Percentiles rank a stretch among this genome's conserved stretches.
These are phyloP conservation scores for Penicillium janthinellum DNA, from an alignment of 2,329 filamentous ascomycete species.

Conservation along the genomic window DNA sequence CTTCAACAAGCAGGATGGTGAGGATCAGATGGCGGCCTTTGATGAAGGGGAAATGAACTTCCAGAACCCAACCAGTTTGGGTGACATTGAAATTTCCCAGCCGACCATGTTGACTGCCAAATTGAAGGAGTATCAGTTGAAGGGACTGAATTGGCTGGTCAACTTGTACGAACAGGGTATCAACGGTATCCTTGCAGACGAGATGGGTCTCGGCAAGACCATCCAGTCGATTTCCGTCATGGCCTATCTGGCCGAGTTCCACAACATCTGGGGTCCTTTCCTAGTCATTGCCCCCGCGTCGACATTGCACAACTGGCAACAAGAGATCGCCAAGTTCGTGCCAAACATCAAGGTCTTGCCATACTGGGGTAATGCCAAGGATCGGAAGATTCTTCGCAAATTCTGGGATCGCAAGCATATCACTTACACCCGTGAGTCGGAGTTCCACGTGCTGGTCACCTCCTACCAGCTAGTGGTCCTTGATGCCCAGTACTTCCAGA, in stretches of 20 bases:
- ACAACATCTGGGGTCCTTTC: conserved; percentile 98
- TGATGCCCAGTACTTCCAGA: conserved; percentile 96
- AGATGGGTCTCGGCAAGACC: conserved; percentile 99
- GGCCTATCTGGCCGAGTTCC: conserved; percentile 95
- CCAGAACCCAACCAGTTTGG: conserved; percentile 94
- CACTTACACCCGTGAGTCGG: conserved; percentile 88
- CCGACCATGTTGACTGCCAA: conserved; percentile 91
- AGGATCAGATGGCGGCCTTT: conserved; percentile 66
- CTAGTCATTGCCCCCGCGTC: conserved; percentile 94
- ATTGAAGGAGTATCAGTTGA: conserved; percentile 97
- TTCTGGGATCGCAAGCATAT: conserved; percentile 99
- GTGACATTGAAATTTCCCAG: conserved; percentile 90
- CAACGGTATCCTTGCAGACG: conserved; percentile 97
- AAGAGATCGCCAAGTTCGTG: conserved; percentile 94
- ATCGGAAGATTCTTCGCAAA: conserved; percentile 93
- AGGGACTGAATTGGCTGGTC: conserved; percentile 98
- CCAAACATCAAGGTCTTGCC: conserved; percentile 92
- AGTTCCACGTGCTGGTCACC: conserved; percentile 94
- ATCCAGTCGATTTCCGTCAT: conserved; percentile 99
- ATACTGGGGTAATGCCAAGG: conserved; percentile 94
- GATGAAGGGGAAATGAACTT: conserved; percentile 99
- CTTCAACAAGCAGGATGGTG: conserved; percentile 72
- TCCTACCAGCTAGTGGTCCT: conserved; percentile 97
- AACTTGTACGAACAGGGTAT: conserved; percentile 99
- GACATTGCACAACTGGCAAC: conserved; percentile 98